These are phyloP conservation scores for Phytophthora cryptogea DNA, from an alignment of 352 stramenopile genomes.

Conservation along the genomic window DNA sequence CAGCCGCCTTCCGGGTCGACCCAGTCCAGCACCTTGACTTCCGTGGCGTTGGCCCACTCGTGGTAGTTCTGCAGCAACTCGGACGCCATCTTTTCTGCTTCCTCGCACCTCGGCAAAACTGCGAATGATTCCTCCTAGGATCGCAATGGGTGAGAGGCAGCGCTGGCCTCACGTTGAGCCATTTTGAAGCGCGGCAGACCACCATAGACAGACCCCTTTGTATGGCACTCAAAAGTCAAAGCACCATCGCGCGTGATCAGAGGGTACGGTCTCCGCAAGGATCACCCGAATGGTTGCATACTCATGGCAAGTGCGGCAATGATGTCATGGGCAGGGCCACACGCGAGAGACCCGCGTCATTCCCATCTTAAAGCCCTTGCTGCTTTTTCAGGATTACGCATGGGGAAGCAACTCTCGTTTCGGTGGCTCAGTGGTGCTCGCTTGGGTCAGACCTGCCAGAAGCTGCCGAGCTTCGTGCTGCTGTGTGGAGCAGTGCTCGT, in stretches of 20 bases:
- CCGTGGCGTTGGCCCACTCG: constrained; percentile 56
- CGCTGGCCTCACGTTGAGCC: constrained; percentile 15
- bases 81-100: constrained; percentile 27
- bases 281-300: constrained; percentile 12
- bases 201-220: constrained; percentile 11
- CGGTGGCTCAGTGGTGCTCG: too few relatives aligned
- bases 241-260: constrained; percentile 21
- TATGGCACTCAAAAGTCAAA: constrained; percentile 6
- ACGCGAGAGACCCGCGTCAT: constrained; percentile 19
- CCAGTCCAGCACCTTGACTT: constrained; percentile 55
- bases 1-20: constrained; percentile 61
- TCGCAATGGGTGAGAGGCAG: background rate
- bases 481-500: too few relatives aligned
- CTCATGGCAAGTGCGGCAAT: constrained; percentile 11
- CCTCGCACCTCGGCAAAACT: constrained; percentile 14
- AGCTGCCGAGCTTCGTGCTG: too few relatives aligned
- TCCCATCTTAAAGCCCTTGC: constrained; percentile 13
- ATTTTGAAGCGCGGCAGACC: background rate
- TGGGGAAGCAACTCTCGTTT: too few relatives aligned
- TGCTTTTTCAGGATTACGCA: constrained; percentile 3
- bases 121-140: constrained; percentile 20
- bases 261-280: constrained; percentile 3
- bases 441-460: too few relatives aligned
- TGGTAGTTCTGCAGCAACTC: constrained; percentile 53
- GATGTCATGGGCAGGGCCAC: constrained; percentile 21